A percentile compares a stretch with the other conserved stretches of the same genome.
Conservation (phyloP, 2,329 filamentous ascomycete species). For the Torrubiella hemipterigena region DNA sequence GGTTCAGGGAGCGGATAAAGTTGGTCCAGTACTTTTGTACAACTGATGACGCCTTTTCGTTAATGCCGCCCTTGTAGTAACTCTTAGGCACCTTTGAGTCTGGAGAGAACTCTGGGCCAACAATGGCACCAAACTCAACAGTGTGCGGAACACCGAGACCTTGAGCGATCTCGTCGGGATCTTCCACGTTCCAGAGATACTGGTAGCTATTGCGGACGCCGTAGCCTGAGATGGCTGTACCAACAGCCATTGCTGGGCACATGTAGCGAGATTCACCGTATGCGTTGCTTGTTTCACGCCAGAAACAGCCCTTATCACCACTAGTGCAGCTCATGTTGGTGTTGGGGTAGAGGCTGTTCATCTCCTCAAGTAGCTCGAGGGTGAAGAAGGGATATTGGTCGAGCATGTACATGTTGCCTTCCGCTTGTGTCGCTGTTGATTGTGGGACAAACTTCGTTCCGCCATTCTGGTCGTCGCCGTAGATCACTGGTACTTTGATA, state of each 20-base stretch:
- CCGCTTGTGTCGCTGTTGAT: constrained; percentile 17
- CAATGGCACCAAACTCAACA: constrained; percentile 54
- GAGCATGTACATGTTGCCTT: constrained; percentile 20
- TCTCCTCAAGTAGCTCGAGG: constrained; percentile 16
- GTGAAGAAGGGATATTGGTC: constrained; percentile 21
- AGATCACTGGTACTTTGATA: constrained; percentile 40
- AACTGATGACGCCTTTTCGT: constrained; percentile 44
- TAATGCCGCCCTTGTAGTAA: constrained; percentile 39
- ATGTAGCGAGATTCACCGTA: constrained; percentile 23
- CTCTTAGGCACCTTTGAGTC: constrained; percentile 35
- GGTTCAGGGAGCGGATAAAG: constrained; percentile 55
- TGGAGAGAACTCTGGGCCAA: constrained; percentile 49
- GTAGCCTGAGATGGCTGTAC: constrained; percentile 15
- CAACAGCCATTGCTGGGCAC: constrained; percentile 21
- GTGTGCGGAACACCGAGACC: constrained; percentile 58
- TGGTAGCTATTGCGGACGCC: constrained; percentile 41
- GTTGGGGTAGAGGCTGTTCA: constrained; percentile 23
- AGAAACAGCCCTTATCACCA: constrained; percentile 18
- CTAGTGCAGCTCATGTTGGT: constrained; percentile 18
- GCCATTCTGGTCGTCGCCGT: constrained; percentile 24
- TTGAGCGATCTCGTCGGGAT: constrained; percentile 34
- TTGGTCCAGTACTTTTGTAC: constrained; percentile 64
- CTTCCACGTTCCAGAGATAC: constrained; percentile 59
- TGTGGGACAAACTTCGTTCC: constrained; percentile 21
- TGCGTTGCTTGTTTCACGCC: constrained; percentile 22